Evolutionary conservation across 495 filamentous ascomycete genomes (phyloP), one percentile per base, ranked within the genome.

Genomic region (Patellaria atrata): DNA sequence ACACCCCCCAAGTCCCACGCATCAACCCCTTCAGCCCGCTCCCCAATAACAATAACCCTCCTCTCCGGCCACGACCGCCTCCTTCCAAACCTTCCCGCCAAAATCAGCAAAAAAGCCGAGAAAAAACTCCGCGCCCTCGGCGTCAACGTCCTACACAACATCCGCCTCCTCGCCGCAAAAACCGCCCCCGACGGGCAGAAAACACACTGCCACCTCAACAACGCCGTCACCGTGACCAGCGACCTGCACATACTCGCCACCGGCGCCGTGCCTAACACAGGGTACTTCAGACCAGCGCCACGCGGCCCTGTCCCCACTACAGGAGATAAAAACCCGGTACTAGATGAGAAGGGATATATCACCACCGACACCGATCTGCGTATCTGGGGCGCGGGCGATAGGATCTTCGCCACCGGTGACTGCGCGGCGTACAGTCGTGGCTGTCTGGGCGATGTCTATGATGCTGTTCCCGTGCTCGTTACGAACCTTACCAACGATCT

Each of bases 401-500:
- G 47, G 5, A 31, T 52, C 13, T 56, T 52, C 36, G 45, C 47
- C 27, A 26, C 50, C 23, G 53, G 50, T 26, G 51, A 56, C 40
- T 48, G 47, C 36, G 52, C 50, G 15, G 22, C 25, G 29, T 56
- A 52, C 31, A 37, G 26, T 12, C 43, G 33, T 22, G 54, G 54
- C 27, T 45, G 33, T 28, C 23, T 52, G 3, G 32, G 41, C 7
- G 53, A 54, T 22, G 48, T 55, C 25, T 53, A 53, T 32, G 50
- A 47, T 7, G 47, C 50, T 3, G 37, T 51, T 9, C 50, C 50
- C 4, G 35, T 44, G 25, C 42, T 56, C 22, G 43, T 51, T 45
- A 28, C 43, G 25, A 56, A 53, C 36, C 41, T 56, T 26, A 13
- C 25, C 13, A 54, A 49, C 29, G 53, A 56, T 22, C 35, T 56